Percentiles rank a stretch among this genome's conserved stretches.
phyloP scores from a whole-genome alignment of 805 yeast genomes.

The Cyberlindnera mrakii region DNA sequence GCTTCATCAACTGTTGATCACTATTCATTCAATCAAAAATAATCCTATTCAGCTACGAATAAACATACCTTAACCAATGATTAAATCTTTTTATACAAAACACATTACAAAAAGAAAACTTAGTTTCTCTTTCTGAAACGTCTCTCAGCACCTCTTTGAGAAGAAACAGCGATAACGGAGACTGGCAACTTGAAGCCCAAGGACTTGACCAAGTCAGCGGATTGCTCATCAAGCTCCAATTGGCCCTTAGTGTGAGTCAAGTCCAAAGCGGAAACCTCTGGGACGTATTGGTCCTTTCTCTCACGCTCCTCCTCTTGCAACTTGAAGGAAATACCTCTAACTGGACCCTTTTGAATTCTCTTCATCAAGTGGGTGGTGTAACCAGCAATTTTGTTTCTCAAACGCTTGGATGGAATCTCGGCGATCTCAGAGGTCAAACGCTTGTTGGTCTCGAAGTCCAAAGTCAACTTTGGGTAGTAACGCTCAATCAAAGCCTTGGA shows the following conservation, averaged over 20 bases:
- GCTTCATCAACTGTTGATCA: slow-evolving; percentile 25
- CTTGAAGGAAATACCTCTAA: slow-evolving; percentile 99
- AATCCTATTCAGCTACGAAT: not conserved
- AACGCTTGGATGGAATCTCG: slow-evolving; percentile 98
- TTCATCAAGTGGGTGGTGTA: slow-evolving; percentile 99
- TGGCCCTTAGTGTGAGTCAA: slow-evolving; percentile 93
- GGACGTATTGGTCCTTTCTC: slow-evolving; percentile 99
- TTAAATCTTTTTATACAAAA: slow-evolving; percentile 16
- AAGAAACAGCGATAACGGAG: slow-evolving; percentile 78
- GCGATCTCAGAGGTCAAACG: slow-evolving; percentile 98
- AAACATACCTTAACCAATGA: slow-evolving; percentile 4
- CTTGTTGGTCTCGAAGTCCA: slow-evolving; percentile 99
- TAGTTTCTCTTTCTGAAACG: slow-evolving; percentile 90
- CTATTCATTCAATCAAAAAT: not conserved
- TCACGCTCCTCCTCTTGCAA: slow-evolving; percentile 99
- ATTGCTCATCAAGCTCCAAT: slow-evolving; percentile 95
- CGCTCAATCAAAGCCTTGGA: slow-evolving; percentile 99
- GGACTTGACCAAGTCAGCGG: slow-evolving; percentile 89
- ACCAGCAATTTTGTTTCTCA: slow-evolving; percentile 99
- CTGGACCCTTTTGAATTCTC: slow-evolving; percentile 99
- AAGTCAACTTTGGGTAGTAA: slow-evolving; percentile 98
- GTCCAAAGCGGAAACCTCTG: slow-evolving; percentile 99
- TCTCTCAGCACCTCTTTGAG: slow-evolving; percentile 82
- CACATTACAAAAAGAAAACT: slow-evolving; percentile 20
- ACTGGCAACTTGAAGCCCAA: slow-evolving; percentile 88